Base-by-base conservation (phyloP, 139 green algal genomes). In the Chlamydomonas sphaeroides region DNA sequence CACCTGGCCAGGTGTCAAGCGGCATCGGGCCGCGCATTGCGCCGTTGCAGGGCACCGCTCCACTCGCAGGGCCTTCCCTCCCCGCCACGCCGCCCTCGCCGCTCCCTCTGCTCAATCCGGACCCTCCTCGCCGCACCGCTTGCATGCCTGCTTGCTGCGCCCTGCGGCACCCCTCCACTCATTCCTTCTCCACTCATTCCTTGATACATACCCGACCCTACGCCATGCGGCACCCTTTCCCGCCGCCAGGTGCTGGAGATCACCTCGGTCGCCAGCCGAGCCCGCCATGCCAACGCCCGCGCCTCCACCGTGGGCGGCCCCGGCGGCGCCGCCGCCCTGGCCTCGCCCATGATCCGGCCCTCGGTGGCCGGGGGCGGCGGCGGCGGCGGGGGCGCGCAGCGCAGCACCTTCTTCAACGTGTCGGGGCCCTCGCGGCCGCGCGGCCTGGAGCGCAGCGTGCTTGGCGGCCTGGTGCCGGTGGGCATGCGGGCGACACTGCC, bases 401-500 rank as follows among this genome's bases (percentile, higher is more conserved):
- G 71, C 21, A 68, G 33, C 53, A 17, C 71, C 30, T 39, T 79
- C 33, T 79, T 80, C 28, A 10, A 4, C 26, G 18, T 30, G 10
- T n/a, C 59, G 6, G 73, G 73, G 15, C 73, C 59, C 3, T 57
- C 73, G 41, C 25, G 59, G 59, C 73, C 73, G 56, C 73, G 59
- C 20, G 59, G 57, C 7, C 28, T 80, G 38, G 73, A 80, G 73
- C 73, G 73, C 28, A 39, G 39, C 51, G 41, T 25, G 8, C 73
- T 69, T 35, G 73, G 73, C 14, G 39, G 33, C n/a, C 10, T 80
- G 38, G 36, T 70, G 57, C 73, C 73, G 39, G 39, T 80, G 38
- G 30, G 59, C 39, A 14, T 51, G 21, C 71, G 36, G 33, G 26
- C 71, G 32, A n/a, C 48, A 38, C 73, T 80, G 56, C 39, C 59